These are phyloP conservation scores for Domatiomyces globalis DNA, from an alignment of 2,329 filamentous ascomycete species.

Conservation along the genomic window DNA sequence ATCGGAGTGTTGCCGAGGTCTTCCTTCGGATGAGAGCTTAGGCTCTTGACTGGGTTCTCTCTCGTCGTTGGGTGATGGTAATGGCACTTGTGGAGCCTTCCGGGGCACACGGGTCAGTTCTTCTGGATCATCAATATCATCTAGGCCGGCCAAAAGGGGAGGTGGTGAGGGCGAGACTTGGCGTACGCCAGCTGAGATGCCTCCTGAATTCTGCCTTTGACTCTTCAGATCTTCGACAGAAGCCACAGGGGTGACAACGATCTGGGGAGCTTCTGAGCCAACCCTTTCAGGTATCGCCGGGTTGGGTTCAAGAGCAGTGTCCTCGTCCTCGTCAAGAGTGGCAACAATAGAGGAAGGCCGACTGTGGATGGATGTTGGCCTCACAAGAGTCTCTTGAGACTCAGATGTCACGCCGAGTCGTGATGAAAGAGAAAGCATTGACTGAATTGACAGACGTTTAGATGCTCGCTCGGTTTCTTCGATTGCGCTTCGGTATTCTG, in stretches of 20 bases:
- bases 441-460: conserved; percentile 10
- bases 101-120: background rate
- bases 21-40: background rate
- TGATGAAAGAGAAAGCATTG: conserved; percentile 7
- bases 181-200: background rate
- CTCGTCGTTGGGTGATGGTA: background rate
- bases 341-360: conserved; percentile 17
- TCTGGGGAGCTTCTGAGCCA: conserved; percentile 9
- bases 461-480: background rate
- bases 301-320: background rate
- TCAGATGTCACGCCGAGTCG: conserved; percentile 8
- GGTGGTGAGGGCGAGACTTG: conserved; percentile 2
- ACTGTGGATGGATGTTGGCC: conserved; percentile 7
- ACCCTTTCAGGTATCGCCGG: background rate
- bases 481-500: background rate
- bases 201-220: background rate
- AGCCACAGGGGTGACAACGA: conserved; percentile 9
- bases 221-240: background rate
- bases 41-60: background rate
- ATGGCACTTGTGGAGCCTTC: background rate
- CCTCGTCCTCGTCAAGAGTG: conserved; percentile 12
- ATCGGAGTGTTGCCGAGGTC: background rate
- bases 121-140: conserved; percentile 3
- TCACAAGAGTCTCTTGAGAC: conserved; percentile 15
- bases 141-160: conserved; percentile 1